Evolutionary conservation across 176 grass and related monocot genomes (phyloP).

Genomic region (Eleusine indica): DNA sequence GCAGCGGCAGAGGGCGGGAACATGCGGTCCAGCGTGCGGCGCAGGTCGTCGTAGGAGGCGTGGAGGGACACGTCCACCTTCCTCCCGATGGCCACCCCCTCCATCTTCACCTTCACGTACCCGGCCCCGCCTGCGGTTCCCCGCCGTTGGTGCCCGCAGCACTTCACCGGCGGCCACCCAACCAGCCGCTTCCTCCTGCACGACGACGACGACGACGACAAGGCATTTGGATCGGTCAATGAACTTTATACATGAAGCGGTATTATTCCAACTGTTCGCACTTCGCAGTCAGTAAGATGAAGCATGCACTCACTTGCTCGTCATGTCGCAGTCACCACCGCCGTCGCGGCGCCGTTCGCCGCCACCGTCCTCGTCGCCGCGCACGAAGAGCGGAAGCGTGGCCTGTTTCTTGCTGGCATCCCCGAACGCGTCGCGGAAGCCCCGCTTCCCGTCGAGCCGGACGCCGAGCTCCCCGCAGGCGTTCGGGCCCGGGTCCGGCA

Average conservation of each 20-base stretch:
- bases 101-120: conserved; percentile 89
- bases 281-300: no score
- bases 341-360: neutral
- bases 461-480: neutral
- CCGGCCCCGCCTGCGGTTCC: neutral
- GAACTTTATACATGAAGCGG: no score
- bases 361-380: neutral
- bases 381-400: conserved; percentile 49
- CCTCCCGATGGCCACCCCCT: conserved; percentile 76
- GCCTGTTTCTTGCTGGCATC: neutral
- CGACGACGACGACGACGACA: no score
- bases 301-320: conserved; percentile 38
- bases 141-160: conserved; percentile 17
- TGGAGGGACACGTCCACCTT: conserved; percentile 74
- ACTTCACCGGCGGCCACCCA: conserved; percentile 87
- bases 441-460: conserved; percentile 45
- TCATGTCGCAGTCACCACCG: neutral
- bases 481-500: conserved; percentile 25
- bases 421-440: conserved; percentile 20
- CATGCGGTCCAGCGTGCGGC: conserved; percentile 58
- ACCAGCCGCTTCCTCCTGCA: conserved; percentile 52
- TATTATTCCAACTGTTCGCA: no score
- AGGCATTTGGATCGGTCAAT: no score
- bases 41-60: conserved; percentile 60
- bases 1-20: conserved; percentile 31